Conservation (phyloP, 805 yeast species). For the Sugiyamaella qingdaonensis region DNA sequence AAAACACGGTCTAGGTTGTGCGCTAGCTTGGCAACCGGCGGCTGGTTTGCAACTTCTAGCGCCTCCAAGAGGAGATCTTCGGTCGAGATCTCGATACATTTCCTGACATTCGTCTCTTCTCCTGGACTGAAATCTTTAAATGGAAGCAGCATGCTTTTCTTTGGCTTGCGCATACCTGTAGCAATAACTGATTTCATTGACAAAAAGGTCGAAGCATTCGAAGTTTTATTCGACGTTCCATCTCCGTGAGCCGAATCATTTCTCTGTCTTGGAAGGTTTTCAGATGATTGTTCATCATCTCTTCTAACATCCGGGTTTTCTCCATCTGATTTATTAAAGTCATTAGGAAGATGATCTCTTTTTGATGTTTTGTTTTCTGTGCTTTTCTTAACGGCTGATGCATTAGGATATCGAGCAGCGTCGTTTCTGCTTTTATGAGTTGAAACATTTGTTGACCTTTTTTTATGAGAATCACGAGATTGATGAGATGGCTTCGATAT, state of each 20-base stretch:
- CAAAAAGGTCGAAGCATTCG: not conserved
- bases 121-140: not conserved
- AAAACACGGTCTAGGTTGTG: conserved; percentile 68
- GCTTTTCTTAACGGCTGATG: too few species aligned
- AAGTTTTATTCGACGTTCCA: not conserved
- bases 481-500: too few species aligned
- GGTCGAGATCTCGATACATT: conserved; percentile 7
- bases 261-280: too few species aligned
- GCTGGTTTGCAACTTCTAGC: conserved; percentile 23
- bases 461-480: too few species aligned
- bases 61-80: conserved; percentile 13
- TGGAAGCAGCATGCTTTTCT: not conserved
- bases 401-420: too few species aligned
- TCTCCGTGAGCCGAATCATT: not conserved
- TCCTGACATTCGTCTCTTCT: not conserved
- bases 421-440: too few species aligned
- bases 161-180: not conserved
- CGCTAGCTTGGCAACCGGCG: conserved; percentile 51
- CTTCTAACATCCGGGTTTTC: too few species aligned
- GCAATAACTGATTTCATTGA: not conserved
- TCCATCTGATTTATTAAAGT: too few species aligned
- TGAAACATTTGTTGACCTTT: too few species aligned
- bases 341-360: too few species aligned
- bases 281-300: too few species aligned
- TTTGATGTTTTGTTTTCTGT: too few species aligned